Evolutionary conservation across 129 eudicot genomes (phyloP), one percentile per base, ranked within the genome.

Genomic region (Ambrosia trifida): DNA sequence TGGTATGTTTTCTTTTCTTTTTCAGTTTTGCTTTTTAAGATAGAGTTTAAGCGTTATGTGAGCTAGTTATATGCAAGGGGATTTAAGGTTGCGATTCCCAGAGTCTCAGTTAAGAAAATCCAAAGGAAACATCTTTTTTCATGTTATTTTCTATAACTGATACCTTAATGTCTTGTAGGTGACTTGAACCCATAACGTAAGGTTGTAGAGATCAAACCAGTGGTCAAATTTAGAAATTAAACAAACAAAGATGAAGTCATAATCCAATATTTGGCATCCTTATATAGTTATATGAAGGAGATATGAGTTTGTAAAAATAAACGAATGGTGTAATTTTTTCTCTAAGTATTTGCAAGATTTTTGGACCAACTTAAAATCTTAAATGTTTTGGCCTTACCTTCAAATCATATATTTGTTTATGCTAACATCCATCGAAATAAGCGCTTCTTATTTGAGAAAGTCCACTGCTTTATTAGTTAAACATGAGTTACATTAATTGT

Each of bases 301-400:
- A 17, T 44, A 44, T 0, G 35, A 72, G 31, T 28, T 58, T 10
- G 43, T 12, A 45, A 60, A 46, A 19, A 33, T 61, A 72, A 47
- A 47, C 0, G 17, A 14, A 73, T 62, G 51, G 3, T 46, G 17
- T 52, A 7, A 73, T 33, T 63, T 62, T 61, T 70, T 36, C 46
- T 32, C 19, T 60, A 61, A 4, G 28, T 57, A 20, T 14, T 11
- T 41, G 43, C 43, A 38, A 71, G 52, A 57, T 20, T 30, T 56
- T 19, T 56, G 30, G 68, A 72, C 58, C n/a, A 59, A 58, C 68
- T 72, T 28, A 72, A 30, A 58, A 59, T 43, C 68, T 72, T 28
- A 72, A 30, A 58, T 58, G 16, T 43, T 72, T 45, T 59, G 44
- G 24, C 46, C n/a, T 45, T 12, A 45, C 69, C 76, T 72, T 72